phyloP scores from a whole-genome alignment of 225 moss, liverwort and hornwort species.

The Sphagnum contortum region DNA sequence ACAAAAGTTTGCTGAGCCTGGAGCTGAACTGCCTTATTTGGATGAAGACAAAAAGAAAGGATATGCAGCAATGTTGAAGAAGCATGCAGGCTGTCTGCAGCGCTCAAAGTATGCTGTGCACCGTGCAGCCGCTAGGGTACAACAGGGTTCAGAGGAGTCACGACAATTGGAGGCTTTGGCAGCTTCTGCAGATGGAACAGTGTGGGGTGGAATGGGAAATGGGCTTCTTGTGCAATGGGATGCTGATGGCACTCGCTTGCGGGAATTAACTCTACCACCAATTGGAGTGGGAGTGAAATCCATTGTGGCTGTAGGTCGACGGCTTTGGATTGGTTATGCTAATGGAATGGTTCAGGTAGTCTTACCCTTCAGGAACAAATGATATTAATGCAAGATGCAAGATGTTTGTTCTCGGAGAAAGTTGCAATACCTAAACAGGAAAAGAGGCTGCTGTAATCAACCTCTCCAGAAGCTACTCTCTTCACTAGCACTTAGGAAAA shows the following conservation, averaged over 20 bases:
- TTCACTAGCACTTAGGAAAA: too few species aligned
- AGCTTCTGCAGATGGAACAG: slow-evolving; percentile 31
- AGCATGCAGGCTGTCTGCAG: slow-evolving; percentile 46
- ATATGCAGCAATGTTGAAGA: slow-evolving; percentile 9
- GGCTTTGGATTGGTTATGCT: slow-evolving; percentile 45
- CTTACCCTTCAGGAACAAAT: too few species aligned
- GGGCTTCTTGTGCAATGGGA: slow-evolving; percentile 37
- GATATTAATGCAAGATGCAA: too few species aligned
- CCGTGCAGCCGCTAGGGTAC: slow-evolving; percentile 26
- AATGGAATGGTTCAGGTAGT: slow-evolving; percentile 28
- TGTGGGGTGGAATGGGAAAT: slow-evolving; percentile 47
- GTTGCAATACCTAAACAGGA: background rate
- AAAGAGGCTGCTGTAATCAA: slow-evolving; percentile 8
- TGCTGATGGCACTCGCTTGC: slow-evolving; percentile 15
- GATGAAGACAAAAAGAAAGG: slow-evolving; percentile 70
- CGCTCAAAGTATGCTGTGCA: slow-evolving; percentile 37
- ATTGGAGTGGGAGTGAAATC: slow-evolving; percentile 25
- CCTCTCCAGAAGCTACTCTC: too few species aligned
- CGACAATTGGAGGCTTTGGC: slow-evolving; percentile 37
- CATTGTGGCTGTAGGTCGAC: slow-evolving; percentile 34
- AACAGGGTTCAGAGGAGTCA: slow-evolving; percentile 21
- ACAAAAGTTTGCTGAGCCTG: slow-evolving; percentile 16
- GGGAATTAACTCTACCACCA: slow-evolving; percentile 8
- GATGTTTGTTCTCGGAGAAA: too few species aligned
- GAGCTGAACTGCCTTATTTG: slow-evolving; percentile 34